These are phyloP conservation scores for Kodamaea fungicola DNA, from an alignment of 1,139 yeast species.

Conservation along the genomic window DNA sequence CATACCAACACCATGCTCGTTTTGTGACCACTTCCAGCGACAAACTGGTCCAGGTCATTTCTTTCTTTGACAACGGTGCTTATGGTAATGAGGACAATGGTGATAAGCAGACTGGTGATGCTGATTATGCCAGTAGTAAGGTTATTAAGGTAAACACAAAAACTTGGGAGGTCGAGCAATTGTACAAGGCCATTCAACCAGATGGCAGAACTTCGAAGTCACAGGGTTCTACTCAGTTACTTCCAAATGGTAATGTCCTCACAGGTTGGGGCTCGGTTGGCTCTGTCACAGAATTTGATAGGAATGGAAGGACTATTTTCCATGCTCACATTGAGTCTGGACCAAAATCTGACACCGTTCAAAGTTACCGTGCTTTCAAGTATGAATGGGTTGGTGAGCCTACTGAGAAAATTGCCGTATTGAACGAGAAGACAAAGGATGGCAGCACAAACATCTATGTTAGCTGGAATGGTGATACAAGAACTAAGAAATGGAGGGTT, in stretches of 20 bases:
- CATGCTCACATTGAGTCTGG: slow-evolving; percentile 35
- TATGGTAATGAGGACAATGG: slow-evolving; percentile 30
- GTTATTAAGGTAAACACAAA: slow-evolving; percentile 29
- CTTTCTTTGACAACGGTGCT: slow-evolving; percentile 36
- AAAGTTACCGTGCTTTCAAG: slow-evolving; percentile 37
- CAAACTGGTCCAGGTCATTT: slow-evolving; percentile 23
- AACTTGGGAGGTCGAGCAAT: slow-evolving; percentile 24
- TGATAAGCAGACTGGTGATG: slow-evolving; percentile 21
- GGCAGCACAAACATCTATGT: slow-evolving; percentile 22
- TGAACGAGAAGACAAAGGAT: slow-evolving; percentile 13
- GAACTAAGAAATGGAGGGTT: slow-evolving; percentile 28
- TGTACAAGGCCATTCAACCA: slow-evolving; percentile 24
- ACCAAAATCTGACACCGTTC: slow-evolving; percentile 15
- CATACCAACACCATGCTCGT: slow-evolving; percentile 40
- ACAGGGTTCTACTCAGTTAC: slow-evolving; percentile 35
- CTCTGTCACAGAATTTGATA: slow-evolving; percentile 32
- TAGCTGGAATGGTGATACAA: slow-evolving; percentile 41
- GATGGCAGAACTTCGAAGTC: slow-evolving; percentile 29
- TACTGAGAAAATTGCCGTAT: slow-evolving; percentile 28
- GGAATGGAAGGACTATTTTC: slow-evolving; percentile 26
- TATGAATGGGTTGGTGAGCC: slow-evolving; percentile 35
- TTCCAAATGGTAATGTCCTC: slow-evolving; percentile 33
- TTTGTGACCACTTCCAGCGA: slow-evolving; percentile 21
- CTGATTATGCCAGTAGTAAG: slow-evolving; percentile 28
- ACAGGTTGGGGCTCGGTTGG: slow-evolving; percentile 42